Evolutionary conservation across 2,329 filamentous ascomycete species (phyloP), one percentile per base, ranked within the genome.

Genomic region (Penicillium sp.): DNA sequence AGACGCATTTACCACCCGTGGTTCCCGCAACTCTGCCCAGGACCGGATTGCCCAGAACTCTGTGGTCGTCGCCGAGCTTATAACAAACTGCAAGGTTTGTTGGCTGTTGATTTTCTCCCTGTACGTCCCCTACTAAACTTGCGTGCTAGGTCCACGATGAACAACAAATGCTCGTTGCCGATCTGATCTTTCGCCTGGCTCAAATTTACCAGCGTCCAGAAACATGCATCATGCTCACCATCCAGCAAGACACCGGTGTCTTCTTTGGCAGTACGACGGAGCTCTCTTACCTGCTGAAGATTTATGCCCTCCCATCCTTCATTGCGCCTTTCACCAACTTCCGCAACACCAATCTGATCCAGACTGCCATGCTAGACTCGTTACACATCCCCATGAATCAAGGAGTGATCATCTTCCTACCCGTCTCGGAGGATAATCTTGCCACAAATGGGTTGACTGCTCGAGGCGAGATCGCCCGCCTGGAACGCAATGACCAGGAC

Each of bases 241-340:
- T 96, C n/a, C 84, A 89, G 43, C 90, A 95, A 68, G 87, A 88
- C 26, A 83, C 85, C 14, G 90, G 88, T 68, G 84, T 96, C 65
- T 79, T 91, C 54, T 88, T 93, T 59, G 89, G 85, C 2, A 89
- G 88, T 35, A 87, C 86, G 5, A 89, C 91, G 62, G 88, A 92
- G 50, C 89, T 91, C 3, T 90, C 91, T 21, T 97, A 96, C 69
- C 83, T 88, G 58, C 80, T 96, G 68, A 88, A 85, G 33, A 84
- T 96, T 58, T 88, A 84, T 35, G 87, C 91, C 0, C 80, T 95
- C 10, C 82, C 89, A 1, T 81, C 81, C 11, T 83, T 91, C 62
- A 78, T 95, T 56, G 87, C 88, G 59, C 85, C 90, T 0, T 83
- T 86, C 3, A 91, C 86, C 52, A 96, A 96, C 77, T 89, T 90